Conservation (phyloP, 1,139 yeast species). For the Yamadazyma dendronema region DNA sequence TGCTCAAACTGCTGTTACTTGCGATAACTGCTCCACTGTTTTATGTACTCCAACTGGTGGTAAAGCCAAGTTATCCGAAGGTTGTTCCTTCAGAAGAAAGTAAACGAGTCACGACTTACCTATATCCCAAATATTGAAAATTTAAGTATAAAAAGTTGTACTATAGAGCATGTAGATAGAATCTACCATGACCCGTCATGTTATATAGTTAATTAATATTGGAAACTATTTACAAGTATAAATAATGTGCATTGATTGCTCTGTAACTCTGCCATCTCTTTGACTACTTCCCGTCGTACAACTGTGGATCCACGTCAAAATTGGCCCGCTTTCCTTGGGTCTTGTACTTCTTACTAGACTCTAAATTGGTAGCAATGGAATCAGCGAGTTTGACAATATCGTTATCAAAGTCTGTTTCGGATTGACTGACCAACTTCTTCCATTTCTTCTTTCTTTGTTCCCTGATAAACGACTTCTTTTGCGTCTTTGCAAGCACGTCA, state of each 20-base stretch:
- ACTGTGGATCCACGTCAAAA: slow-evolving; percentile 24
- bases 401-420: slow-evolving; percentile 33
- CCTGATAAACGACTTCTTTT: slow-evolving; percentile 41
- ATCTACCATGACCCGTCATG: neutral
- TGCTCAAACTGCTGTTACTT: slow-evolving; percentile 99
- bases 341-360: slow-evolving; percentile 32
- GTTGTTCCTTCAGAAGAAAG: slow-evolving; percentile 99
- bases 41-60: slow-evolving; percentile 99
- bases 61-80: slow-evolving; percentile 99
- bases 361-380: slow-evolving; percentile 35
- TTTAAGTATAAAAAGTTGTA: slow-evolving; percentile 1
- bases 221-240: neutral
- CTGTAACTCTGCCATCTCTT: too few species aligned
- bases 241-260: neutral
- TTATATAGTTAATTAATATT: slow-evolving; percentile 6
- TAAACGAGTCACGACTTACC: slow-evolving; percentile 35
- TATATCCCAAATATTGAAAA: neutral
- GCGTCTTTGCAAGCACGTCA: slow-evolving; percentile 38
- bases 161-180: slow-evolving; percentile 4
- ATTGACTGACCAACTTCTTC: slow-evolving; percentile 37
- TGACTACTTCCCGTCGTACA: slow-evolving; percentile 23
- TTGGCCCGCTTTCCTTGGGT: slow-evolving; percentile 32
- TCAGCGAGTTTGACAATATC: slow-evolving; percentile 35
- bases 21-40: slow-evolving; percentile 98
- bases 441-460: slow-evolving; percentile 42